These are phyloP conservation scores for Dactylonectria macrodidyma DNA, from an alignment of 2,329 filamentous ascomycete species.

Conservation along the genomic window DNA sequence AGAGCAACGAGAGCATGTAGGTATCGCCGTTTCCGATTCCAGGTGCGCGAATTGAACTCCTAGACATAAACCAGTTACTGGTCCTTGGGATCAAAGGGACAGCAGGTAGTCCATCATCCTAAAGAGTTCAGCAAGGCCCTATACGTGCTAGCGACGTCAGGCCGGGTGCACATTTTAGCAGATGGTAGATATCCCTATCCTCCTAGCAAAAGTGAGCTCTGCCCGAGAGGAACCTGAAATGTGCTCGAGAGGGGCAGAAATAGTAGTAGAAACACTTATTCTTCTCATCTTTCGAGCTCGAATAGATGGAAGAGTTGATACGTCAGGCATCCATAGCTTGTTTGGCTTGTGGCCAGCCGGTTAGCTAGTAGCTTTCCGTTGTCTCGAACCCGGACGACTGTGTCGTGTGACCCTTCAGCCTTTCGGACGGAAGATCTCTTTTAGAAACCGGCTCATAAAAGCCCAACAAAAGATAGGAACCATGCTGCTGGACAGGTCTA, in stretches of 20 bases:
- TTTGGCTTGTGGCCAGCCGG: not conserved
- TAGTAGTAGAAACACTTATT: not conserved
- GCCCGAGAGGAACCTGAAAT: not conserved
- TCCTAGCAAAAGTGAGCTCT: not conserved
- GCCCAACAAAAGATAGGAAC: slow-evolving; percentile 32
- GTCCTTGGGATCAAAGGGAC: not conserved
- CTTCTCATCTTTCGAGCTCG: not conserved
- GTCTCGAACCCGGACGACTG: not conserved
- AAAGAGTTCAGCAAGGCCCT: not conserved
- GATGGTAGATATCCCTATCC: no score
- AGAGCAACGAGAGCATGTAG: no score
- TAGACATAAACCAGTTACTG: not conserved
- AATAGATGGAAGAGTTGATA: not conserved
- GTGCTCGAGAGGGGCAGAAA: not conserved
- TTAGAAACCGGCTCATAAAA: not conserved
- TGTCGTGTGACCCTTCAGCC: not conserved
- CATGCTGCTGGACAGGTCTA: slow-evolving; percentile 6
- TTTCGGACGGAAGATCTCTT: not conserved
- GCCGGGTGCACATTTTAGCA: not conserved
- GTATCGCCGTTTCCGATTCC: not conserved
- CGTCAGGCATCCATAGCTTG: not conserved
- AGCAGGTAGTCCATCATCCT: not conserved
- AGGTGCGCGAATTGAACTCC: not conserved
- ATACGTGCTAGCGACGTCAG: not conserved
- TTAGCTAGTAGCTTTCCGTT: not conserved